Evolutionary conservation across 441 rosid genomes (phyloP).

Genomic region (Aleurites moluccanus): DNA sequence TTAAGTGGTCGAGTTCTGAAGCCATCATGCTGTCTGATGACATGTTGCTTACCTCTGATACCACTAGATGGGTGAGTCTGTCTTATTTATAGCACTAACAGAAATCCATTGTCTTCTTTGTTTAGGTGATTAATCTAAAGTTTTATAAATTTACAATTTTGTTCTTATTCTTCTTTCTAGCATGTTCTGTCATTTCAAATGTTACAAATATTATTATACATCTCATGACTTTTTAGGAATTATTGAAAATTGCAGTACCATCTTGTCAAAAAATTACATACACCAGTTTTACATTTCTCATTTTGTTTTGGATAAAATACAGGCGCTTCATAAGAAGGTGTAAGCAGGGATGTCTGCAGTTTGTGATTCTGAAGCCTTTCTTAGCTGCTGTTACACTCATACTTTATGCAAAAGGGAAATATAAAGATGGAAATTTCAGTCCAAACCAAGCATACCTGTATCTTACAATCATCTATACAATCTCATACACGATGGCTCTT

Average conservation of each 20-base stretch:
- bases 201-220: no score
- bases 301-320: constrained; percentile 29
- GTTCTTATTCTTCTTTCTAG: neutral
- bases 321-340: constrained; percentile 95
- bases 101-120: neutral
- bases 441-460: constrained; percentile 91
- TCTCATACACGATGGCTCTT: constrained; percentile 88
- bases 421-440: constrained; percentile 91
- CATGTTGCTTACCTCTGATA: constrained; percentile 86
- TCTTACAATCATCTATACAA: constrained; percentile 86
- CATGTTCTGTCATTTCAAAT: neutral
- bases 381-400: constrained; percentile 78
- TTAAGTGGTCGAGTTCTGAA: constrained; percentile 75
- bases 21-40: constrained; percentile 82
- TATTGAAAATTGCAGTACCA: neutral
- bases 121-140: neutral
- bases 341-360: constrained; percentile 97
- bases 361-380: constrained; percentile 93
- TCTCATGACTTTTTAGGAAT: neutral
- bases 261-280: neutral
- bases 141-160: neutral
- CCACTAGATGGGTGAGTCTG: constrained; percentile 84
- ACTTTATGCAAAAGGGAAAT: constrained; percentile 89
- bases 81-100: neutral
- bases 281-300: constrained; percentile 6